Evolutionary conservation across 225 moss, liverwort and hornwort species (phyloP).

Genomic region (Physcomitrellopsis africana): DNA sequence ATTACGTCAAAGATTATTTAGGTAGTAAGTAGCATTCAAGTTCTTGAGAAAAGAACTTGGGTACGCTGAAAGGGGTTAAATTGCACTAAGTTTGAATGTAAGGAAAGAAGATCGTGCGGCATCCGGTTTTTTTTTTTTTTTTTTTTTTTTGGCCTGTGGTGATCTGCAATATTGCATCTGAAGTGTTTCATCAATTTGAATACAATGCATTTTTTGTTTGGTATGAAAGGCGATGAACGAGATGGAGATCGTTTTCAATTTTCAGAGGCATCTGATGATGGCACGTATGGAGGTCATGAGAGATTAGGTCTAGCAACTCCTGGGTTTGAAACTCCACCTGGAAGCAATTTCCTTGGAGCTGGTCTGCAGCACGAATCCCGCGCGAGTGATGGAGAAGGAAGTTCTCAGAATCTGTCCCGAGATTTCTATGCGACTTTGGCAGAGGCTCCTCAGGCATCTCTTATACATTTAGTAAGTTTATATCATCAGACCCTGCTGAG

Average conservation of each 20-base stretch:
- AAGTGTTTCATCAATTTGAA: slow-evolving; percentile 10
- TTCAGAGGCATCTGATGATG: slow-evolving; percentile 53
- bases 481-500: slow-evolving; percentile 80
- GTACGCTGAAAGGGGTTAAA: slow-evolving; percentile 13
- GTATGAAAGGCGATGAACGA: slow-evolving; percentile 56
- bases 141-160: slow-evolving; percentile 6
- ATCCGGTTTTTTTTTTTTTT: too few species aligned
- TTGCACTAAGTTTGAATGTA: neutral
- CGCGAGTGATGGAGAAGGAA: slow-evolving; percentile 40
- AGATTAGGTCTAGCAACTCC: slow-evolving; percentile 46
- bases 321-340: slow-evolving; percentile 45
- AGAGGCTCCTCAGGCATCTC: slow-evolving; percentile 72
- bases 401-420: slow-evolving; percentile 45
- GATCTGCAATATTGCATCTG: slow-evolving; percentile 8
- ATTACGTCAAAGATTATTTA: neutral
- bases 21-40: neutral
- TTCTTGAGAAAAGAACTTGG: slow-evolving; percentile 2
- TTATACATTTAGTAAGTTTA: slow-evolving; percentile 83
- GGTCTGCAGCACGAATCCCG: slow-evolving; percentile 38
- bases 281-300: slow-evolving; percentile 39
- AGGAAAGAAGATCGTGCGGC: slow-evolving; percentile 4
- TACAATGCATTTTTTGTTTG: slow-evolving; percentile 22
- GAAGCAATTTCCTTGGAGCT: slow-evolving; percentile 38
- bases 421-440: slow-evolving; percentile 63
- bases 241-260: slow-evolving; percentile 53